Evolutionary conservation across 306 rosid genomes (phyloP), one percentile per base, ranked within the genome.

Genomic region (Prunus armeniaca): DNA sequence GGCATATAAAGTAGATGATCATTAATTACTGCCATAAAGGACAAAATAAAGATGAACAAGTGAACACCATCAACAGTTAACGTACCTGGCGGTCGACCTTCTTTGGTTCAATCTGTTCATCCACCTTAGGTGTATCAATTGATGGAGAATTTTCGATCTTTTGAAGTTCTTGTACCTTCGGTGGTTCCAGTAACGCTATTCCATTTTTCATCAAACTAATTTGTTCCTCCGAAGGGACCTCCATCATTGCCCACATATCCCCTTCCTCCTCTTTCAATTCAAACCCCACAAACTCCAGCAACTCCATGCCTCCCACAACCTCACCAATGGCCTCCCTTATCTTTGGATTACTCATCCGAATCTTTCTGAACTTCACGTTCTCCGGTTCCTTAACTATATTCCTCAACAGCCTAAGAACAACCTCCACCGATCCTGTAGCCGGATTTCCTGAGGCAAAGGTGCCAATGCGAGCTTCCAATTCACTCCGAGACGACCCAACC

Each of bases 221-320:
- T 49, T 76, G 80, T 30, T 88, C 93, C 82, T 81, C 85, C 0
- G 55, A 41, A 51, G 97, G 98, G 71, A 85, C 87, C 67, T 86
- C 97, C 93, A 92, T 91, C 64, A 82, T 67, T 0, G 93, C 97
- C 97, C 97, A 96, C 76, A 89, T 89, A 63, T 96, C 99, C n/a
- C 86, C 98, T 65, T 87, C 88, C 77, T 96, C 98, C 52, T 91
- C 96, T 79, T 28, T 80, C 61, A 91, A 85, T 13, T 82, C 82
- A 80, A 96, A 92, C 0, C 99, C 98, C 3, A 91, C 80, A 70
- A 82, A 79, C 68, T 90, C 85, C 82, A 96, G 76, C 90, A 96
- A 81, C 83, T 96, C 98, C 71, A 87, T 55, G 52, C 99, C 99
- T 10, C 99, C 98, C 0, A 65, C 79, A 69, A 82, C 94, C 24